Evolutionary conservation across 306 rosid genomes (phyloP), one percentile per base, ranked within the genome.

Genomic region (Corylus avellana): DNA sequence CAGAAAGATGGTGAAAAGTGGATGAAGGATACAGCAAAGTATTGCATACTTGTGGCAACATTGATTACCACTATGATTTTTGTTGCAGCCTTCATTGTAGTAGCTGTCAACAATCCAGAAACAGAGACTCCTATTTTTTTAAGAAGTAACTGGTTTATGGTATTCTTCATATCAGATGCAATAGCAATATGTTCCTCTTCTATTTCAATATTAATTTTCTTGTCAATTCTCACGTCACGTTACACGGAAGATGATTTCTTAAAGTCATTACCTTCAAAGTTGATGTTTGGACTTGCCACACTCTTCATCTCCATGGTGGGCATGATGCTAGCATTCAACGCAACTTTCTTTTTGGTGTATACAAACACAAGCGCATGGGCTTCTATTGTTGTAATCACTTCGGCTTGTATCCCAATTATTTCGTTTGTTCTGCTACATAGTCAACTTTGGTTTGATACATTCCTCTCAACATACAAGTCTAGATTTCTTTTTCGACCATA

Each of bases 101-200:
- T 69, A 11, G 48, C 29, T 0, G 77, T 22, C 7, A 54, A 12
- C 25, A 16, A 62, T 0, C 22, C 4, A 39, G 44, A 48, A 7
- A 8, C 0, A n/a, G 62, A 12, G 8, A 47, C 48, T 16, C 73
- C 61, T 39, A 17, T 51, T 13, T 47, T 72, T 47, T 17, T 62
- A 3, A 8, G 5, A 35, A 8, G 0, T 0, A 6, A 48, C 37
- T 0, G 44, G 5, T 61, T 59, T 37, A 7, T 14, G 11, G 2
- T 72, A 14, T 79, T 79, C 56, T 46, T 72, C 67, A 29, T 79
- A 44, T 61, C 82, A 6, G n/a, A 79, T 62, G 66, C 72, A 0
- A 1, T 72, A 0, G 54, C 77, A n/a, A 0, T 72, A 0, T 12
- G 61, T 13, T 46, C 12, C 3, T 51, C 77, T 20, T n/a, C 54